Base-by-base conservation (phyloP, 176 grass and related monocot species). In the Coix lacrymajobi region DNA sequence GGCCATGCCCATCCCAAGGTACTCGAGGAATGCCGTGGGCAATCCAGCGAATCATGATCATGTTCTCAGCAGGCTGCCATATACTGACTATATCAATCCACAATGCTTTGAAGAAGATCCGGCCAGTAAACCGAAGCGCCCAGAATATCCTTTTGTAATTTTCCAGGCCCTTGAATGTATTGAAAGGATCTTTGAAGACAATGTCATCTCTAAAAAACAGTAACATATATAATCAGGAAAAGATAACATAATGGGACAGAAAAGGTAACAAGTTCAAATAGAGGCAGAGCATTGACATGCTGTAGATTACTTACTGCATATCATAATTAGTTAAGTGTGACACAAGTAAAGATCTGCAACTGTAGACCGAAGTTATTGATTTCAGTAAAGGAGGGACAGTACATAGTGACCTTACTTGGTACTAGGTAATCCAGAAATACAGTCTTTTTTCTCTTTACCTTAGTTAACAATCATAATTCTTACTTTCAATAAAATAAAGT, bases 31-130 rank as follows among this genome's bases (percentile, higher is more conserved):
- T 92, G 60, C 96, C 93, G 2, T 99, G 96, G 48, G 88, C 87
- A 64, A 94, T 99, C 96, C 96, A 99, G 62, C 96, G 93, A 65
- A 99, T 99, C 96, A 99, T 99, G 66, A 99, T 88, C 41, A 84
- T 81, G 73, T 91, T 90, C 56, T 99, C 93, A 9, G 86, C 91
- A 76, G 96, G 96, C 77, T 99, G 96, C 96, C 96, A 99, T 71
- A 99, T 90, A 57, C 91, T 96, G 36, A 90, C 91, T 67, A 96
- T 96, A 79, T 96, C 89, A 10, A 99, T 85, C 93, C 89, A 93
- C 77, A 93, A 76, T 48, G 91, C 70, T 71, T 93, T 95, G 69
- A 99, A 96, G 79, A 99, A 93, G 61, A 99, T 89, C 11, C 56
- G 82, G 36, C 93, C 93, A 45, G 80, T 93, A 49, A 96, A 85